These are phyloP conservation scores for Corchorus capsularis DNA, from an alignment of 345 rosid species.

Conservation along the genomic window DNA sequence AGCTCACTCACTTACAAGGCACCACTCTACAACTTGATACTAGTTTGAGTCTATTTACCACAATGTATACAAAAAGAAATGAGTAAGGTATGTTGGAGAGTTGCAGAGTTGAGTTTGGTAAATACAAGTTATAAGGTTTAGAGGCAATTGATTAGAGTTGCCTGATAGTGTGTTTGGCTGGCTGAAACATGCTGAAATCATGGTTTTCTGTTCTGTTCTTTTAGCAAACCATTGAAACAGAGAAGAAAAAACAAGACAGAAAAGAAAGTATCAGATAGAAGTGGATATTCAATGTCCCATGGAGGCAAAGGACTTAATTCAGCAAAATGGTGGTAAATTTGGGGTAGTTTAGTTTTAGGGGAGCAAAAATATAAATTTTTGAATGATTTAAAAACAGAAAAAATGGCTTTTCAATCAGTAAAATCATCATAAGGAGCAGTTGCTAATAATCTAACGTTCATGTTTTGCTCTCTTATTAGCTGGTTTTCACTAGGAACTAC, in stretches of 20 bases:
- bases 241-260: not conserved
- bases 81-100: slow-evolving; percentile 42
- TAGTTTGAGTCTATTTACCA: too few species aligned
- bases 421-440: slow-evolving; percentile 14
- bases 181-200: slow-evolving; percentile 59
- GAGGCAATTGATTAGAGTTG: slow-evolving; percentile 40
- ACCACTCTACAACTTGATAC: too few species aligned
- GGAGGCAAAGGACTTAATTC: not conserved
- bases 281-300: not conserved
- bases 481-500: slow-evolving; percentile 36
- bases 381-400: not conserved
- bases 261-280: too few species aligned
- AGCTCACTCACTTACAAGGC: too few species aligned
- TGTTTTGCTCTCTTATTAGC: slow-evolving; percentile 23
- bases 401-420: slow-evolving; percentile 8
- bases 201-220: slow-evolving; percentile 24
- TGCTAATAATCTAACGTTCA: not conserved
- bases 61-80: too few species aligned
- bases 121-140: slow-evolving; percentile 48
- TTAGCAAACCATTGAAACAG: slow-evolving; percentile 2
- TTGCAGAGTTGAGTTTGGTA: slow-evolving; percentile 49
- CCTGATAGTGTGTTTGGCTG: slow-evolving; percentile 38
- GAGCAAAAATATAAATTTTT: not conserved
- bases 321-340: too few species aligned
- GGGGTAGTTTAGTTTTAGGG: too few species aligned